Evolutionary conservation across 495 filamentous ascomycete species (phyloP).

Genomic region (Jackrogersella multiformis): DNA sequence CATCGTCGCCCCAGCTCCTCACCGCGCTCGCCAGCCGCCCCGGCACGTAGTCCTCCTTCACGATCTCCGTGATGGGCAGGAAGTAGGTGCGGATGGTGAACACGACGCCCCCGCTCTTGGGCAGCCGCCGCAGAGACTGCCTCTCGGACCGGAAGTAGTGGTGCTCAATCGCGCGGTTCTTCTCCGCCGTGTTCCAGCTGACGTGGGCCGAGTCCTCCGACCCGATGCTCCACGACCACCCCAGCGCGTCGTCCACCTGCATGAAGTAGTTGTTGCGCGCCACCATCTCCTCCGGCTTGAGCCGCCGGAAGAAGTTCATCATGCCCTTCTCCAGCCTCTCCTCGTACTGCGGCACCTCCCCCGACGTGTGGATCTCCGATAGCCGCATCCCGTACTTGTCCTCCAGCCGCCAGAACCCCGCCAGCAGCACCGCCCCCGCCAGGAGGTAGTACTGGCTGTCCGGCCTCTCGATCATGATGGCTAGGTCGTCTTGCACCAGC

Average conservation of each 20-base stretch:
- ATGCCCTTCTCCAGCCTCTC: constrained; percentile 85
- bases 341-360: constrained; percentile 79
- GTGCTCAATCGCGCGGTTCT: constrained; percentile 76
- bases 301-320: constrained; percentile 77
- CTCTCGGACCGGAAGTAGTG: constrained; percentile 84
- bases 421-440: constrained; percentile 79
- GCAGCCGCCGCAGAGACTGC: constrained; percentile 78
- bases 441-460: constrained; percentile 89
- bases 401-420: constrained; percentile 86
- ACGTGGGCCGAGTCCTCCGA: constrained; percentile 69
- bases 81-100: constrained; percentile 87
- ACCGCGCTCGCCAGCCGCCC: constrained; percentile 76
- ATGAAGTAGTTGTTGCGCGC: constrained; percentile 75
- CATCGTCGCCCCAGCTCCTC: constrained; percentile 88
- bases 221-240: constrained; percentile 81
- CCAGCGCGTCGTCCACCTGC: constrained; percentile 76
- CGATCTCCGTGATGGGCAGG: constrained; percentile 71
- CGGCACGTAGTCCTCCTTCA: constrained; percentile 74
- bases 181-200: constrained; percentile 81
- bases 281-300: constrained; percentile 72
- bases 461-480: constrained; percentile 81
- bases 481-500: constrained; percentile 85
- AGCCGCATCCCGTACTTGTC: constrained; percentile 89
- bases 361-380: constrained; percentile 84
- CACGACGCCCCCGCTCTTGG: constrained; percentile 76